phyloP scores from a whole-genome alignment of 495 filamentous ascomycete species.

The Hypoxylon perforatum region DNA sequence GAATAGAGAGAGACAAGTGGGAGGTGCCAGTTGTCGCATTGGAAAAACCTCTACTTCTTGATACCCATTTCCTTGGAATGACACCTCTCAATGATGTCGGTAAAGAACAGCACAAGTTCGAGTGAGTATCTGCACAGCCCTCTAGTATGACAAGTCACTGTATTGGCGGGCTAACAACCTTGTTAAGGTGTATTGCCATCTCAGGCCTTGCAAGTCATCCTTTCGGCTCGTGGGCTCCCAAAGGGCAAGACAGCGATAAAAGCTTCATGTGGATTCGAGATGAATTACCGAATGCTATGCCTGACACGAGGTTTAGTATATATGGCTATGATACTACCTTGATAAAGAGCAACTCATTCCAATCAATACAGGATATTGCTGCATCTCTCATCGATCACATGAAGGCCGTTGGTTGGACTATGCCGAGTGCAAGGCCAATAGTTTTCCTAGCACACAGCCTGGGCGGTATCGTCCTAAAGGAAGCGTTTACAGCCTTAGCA shows the following conservation, averaged over 20 bases:
- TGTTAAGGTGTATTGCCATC: constrained; percentile 37
- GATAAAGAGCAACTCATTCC: constrained; percentile 11
- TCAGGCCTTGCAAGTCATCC: constrained; percentile 41
- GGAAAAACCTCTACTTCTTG: constrained; percentile 16
- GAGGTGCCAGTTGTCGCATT: constrained; percentile 1
- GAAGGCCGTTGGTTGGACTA: constrained; percentile 9
- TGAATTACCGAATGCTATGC: constrained; percentile 2
- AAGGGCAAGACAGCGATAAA: constrained; percentile 18
- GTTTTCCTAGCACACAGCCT: constrained; percentile 52
- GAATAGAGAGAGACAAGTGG: constrained; percentile 1
- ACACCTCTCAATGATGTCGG: constrained; percentile 22
- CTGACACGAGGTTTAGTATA: constrained; percentile 13
- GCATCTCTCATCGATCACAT: constrained; percentile 10
- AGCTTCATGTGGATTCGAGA: constrained; percentile 39
- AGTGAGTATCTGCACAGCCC: background rate
- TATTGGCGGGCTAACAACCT: background rate
- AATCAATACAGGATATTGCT: constrained; percentile 15
- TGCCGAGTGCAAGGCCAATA: constrained; percentile 23
- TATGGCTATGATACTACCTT: constrained; percentile 33
- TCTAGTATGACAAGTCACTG: background rate
- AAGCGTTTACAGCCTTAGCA: constrained; percentile 5
- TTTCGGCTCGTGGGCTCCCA: constrained; percentile 40
- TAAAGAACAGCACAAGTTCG: background rate
- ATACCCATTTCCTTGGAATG: constrained; percentile 23
- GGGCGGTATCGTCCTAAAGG: constrained; percentile 48